A percentile compares a stretch with the other conserved stretches of the same genome.
phyloP scores from a whole-genome alignment of 352 stramenopile species.

The Phytophthora litchii region DNA sequence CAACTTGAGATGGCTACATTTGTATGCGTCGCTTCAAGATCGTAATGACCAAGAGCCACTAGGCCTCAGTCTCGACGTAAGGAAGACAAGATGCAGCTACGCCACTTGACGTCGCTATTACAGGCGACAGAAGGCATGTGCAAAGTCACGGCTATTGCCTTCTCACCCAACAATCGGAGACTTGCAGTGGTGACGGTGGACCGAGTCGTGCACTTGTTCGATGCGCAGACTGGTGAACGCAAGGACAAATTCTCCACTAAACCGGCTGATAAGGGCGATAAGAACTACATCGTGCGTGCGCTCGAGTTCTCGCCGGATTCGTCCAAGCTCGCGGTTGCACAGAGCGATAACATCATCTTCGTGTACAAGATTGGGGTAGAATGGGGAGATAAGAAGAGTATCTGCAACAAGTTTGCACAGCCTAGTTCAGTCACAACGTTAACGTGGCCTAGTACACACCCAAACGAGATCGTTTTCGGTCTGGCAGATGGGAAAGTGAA shows the following conservation, averaged over 20 bases:
- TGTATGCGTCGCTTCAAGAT: slow-evolving; percentile 50
- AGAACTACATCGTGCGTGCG: slow-evolving; percentile 93
- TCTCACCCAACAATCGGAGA: slow-evolving; percentile 92
- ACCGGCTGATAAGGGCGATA: slow-evolving; percentile 93
- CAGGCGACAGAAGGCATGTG: slow-evolving; percentile 90
- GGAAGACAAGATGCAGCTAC: slow-evolving; percentile 85
- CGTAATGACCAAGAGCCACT: slow-evolving; percentile 11
- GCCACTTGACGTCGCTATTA: slow-evolving; percentile 91
- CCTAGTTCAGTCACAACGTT: slow-evolving; percentile 85
- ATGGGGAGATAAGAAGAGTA: slow-evolving; percentile 96
- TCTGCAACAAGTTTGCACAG: slow-evolving; percentile 96
- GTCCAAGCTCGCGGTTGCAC: slow-evolving; percentile 94
- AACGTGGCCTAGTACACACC: slow-evolving; percentile 90
- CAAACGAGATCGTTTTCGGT: slow-evolving; percentile 95
- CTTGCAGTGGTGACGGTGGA: slow-evolving; percentile 94
- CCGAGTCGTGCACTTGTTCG: slow-evolving; percentile 93
- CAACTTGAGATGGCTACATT: slow-evolving; percentile 27
- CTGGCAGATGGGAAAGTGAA: slow-evolving; percentile 95
- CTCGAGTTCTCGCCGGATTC: slow-evolving; percentile 94
- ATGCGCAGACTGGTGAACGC: slow-evolving; percentile 91
- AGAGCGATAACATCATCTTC: slow-evolving; percentile 97
- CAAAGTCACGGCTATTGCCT: slow-evolving; percentile 93
- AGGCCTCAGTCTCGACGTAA: slow-evolving; percentile 2
- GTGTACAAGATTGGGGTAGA: slow-evolving; percentile 96
- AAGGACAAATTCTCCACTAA: slow-evolving; percentile 97